A percentile compares a stretch with the other conserved stretches of the same genome.
Evolutionary conservation across 768 basidiomycete species (phyloP).

Genomic region (Obba rivulosa): DNA sequence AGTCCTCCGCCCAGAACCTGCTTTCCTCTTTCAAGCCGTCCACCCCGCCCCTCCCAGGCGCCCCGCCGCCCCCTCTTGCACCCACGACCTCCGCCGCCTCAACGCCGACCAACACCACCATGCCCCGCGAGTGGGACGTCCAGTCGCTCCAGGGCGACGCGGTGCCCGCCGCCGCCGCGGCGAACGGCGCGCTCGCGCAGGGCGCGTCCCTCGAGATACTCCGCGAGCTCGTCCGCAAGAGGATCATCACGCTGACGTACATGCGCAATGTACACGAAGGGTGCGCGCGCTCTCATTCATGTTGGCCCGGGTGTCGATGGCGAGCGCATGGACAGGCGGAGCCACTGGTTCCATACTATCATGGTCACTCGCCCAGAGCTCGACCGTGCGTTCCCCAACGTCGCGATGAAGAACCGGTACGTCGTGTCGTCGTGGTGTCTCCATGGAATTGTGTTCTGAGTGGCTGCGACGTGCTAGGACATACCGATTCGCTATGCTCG

Average conservation of each 20-base stretch:
- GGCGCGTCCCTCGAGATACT: constrained; percentile 76
- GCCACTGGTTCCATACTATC: constrained; percentile 88
- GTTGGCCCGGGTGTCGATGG: constrained; percentile 1
- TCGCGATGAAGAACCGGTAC: constrained; percentile 75
- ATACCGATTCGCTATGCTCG: constrained; percentile 76
- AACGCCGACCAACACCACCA: constrained; percentile 20
- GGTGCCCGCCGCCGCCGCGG: constrained; percentile 12
- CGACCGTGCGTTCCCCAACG: constrained; percentile 68
- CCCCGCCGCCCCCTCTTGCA: constrained; percentile 14
- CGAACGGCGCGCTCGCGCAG: constrained; percentile 29
- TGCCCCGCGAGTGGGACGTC: constrained; percentile 62
- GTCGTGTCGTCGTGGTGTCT: constrained; percentile 9
- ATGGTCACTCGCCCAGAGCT: constrained; percentile 71
- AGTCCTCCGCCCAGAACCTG: constrained; percentile 82
- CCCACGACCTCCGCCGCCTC: constrained; percentile 16
- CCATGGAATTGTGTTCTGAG: background rate
- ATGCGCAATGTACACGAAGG: constrained; percentile 84
- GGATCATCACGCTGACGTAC: constrained; percentile 82
- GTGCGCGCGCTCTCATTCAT: constrained; percentile 36
- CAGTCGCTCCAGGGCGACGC: constrained; percentile 57
- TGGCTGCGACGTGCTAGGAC: constrained; percentile 42
- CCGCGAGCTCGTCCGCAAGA: constrained; percentile 75
- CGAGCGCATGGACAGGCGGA: constrained; percentile 41
- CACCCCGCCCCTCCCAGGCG: constrained; percentile 9
- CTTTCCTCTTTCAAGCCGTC: constrained; percentile 64